A percentile compares a stretch with the other conserved stretches of the same genome.
phyloP scores from a whole-genome alignment of 2,329 filamentous ascomycete genomes.

The Colletotrichum sp. region DNA sequence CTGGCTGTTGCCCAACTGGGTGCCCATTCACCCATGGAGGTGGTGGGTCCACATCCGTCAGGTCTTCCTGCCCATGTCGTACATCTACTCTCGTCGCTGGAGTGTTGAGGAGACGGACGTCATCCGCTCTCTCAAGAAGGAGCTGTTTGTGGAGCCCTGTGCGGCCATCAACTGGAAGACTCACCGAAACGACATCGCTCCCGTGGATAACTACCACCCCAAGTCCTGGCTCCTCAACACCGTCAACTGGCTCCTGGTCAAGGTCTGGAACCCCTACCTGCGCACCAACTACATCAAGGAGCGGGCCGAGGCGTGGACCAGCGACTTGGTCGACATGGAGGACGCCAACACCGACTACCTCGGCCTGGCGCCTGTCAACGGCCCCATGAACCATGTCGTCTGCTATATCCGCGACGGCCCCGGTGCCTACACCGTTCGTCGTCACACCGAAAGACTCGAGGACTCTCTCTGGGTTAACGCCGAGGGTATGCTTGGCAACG shows the following conservation, averaged over 20 bases:
- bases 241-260: conserved; percentile 79
- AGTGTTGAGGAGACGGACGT: conserved; percentile 76
- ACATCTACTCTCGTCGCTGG: conserved; percentile 85
- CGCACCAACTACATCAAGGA: conserved; percentile 69
- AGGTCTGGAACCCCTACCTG: conserved; percentile 81
- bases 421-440: conserved; percentile 71
- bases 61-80: conserved; percentile 94
- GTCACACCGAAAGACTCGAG: conserved; percentile 80
- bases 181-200: conserved; percentile 83
- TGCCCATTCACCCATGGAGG: conserved; percentile 86
- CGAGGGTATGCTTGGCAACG: conserved; percentile 93
- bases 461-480: conserved; percentile 92
- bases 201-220: conserved; percentile 88
- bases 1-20: conserved; percentile 92
- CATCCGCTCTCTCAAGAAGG: conserved; percentile 74
- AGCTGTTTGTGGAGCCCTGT: conserved; percentile 82
- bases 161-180: conserved; percentile 77
- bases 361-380: conserved; percentile 87
- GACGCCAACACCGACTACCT: conserved; percentile 91
- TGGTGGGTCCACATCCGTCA: conserved; percentile 99
- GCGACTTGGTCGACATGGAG: conserved; percentile 86
- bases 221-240: conserved; percentile 84
- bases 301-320: conserved; percentile 80
- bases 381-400: conserved; percentile 85
- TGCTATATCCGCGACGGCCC: conserved; percentile 88